phyloP scores from a whole-genome alignment of 495 filamentous ascomycete species.

The Aspergillus ellipticus region DNA sequence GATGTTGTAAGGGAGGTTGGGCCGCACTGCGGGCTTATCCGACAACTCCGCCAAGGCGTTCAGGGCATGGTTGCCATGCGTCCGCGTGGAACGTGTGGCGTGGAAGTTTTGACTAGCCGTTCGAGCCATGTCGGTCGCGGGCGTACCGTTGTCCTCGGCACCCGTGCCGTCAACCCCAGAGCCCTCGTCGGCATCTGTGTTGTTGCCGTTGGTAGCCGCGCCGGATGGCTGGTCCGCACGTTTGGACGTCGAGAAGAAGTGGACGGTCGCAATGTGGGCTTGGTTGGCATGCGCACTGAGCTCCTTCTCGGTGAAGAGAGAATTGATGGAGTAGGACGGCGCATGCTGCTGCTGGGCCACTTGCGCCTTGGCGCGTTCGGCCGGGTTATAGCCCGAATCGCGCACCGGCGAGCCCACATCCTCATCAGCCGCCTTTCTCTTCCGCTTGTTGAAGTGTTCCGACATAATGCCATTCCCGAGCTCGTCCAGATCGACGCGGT shows the following conservation, averaged over 20 bases:
- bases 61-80: conserved; percentile 52
- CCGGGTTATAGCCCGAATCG: conserved; percentile 44
- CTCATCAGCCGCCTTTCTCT: conserved; percentile 68
- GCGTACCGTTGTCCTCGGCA: conserved; percentile 52
- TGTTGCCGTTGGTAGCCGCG: conserved; percentile 41
- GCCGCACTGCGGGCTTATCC: conserved; percentile 59
- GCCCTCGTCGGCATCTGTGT: conserved; percentile 44
- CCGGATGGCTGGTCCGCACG: conserved; percentile 42
- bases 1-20: conserved; percentile 60
- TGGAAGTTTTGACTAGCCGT: conserved; percentile 63
- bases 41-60: conserved; percentile 59
- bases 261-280: conserved; percentile 62
- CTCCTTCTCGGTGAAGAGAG: conserved; percentile 93
- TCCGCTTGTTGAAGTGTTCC: conserved; percentile 64
- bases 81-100: conserved; percentile 67
- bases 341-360: conserved; percentile 39
- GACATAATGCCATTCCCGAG: conserved; percentile 58
- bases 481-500: conserved; percentile 78
- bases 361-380: conserved; percentile 41
- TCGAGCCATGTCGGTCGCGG: conserved; percentile 65
- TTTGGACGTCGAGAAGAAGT: conserved; percentile 52
- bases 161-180: conserved; percentile 40
- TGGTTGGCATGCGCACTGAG: conserved; percentile 69
- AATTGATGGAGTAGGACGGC: conserved; percentile 73
- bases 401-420: conserved; percentile 69